phyloP scores from a whole-genome alignment of 177 flowering plant species.

The Vitis hybrid region DNA sequence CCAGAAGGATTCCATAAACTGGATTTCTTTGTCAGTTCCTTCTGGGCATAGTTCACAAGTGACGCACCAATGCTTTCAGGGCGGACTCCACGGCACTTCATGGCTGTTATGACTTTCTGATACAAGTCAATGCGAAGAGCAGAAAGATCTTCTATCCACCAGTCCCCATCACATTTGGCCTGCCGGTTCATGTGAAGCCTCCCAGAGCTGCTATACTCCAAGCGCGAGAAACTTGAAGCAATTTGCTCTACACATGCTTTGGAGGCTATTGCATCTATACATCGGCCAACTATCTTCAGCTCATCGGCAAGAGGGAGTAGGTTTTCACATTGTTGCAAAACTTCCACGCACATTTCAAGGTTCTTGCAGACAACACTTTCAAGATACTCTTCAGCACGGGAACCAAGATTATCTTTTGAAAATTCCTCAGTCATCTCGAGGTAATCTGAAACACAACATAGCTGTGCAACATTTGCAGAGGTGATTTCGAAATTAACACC shows the following conservation, averaged over 20 bases:
- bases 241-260: constrained; percentile 92
- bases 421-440: constrained; percentile 93
- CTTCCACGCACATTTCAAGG: constrained; percentile 84
- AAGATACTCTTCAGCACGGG: constrained; percentile 79
- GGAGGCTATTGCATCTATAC: constrained; percentile 84
- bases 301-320: constrained; percentile 91
- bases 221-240: constrained; percentile 88
- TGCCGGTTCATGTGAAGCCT: constrained; percentile 83
- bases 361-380: constrained; percentile 73
- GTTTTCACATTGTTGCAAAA: constrained; percentile 72
- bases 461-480: constrained; percentile 77
- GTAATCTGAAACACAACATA: constrained; percentile 77
- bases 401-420: constrained; percentile 74
- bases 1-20: constrained; percentile 59
- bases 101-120: constrained; percentile 71
- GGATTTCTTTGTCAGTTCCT: constrained; percentile 64
- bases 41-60: constrained; percentile 76
- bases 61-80: constrained; percentile 91
- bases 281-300: constrained; percentile 64
- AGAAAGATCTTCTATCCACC: constrained; percentile 94
- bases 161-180: constrained; percentile 71
- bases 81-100: constrained; percentile 86
- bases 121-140: constrained; percentile 74
- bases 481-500: constrained; percentile 89
- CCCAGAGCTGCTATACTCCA: constrained; percentile 92